Evolutionary conservation across 164 flowering plant genomes (phyloP), one percentile per base, ranked within the genome.

Genomic region (Stephania cephalantha): DNA sequence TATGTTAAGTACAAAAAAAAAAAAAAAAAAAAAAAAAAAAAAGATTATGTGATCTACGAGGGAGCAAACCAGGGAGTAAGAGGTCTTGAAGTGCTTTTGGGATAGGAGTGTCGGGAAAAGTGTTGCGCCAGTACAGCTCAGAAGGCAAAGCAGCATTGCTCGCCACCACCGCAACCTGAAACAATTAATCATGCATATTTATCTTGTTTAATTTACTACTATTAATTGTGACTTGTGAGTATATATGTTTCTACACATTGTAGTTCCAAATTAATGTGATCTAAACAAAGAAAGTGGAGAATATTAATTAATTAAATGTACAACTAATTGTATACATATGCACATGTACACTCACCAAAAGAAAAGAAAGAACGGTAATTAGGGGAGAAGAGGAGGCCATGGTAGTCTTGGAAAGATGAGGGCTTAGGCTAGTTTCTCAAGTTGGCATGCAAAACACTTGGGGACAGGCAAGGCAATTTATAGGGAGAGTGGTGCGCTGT

Each of bases 81-180:
- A 75, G 78, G 25, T 77, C 76, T 13, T 61, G 79, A 12, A 84
- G 63, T 7, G 82, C 75, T 76, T 78, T 70, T 1, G 86, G 88
- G 78, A 86, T 82, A 5, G 78, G 83, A 48, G 83, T 84, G 72
- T 82, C 71, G 13, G 86, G 86, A 72, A 86, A 46, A 76, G 76
- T 64, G 7, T 71, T 71, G 11, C 82, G 70, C 86, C 86, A 85
- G 76, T 84, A 85, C n/a, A 53, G 75, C 71, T 80, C 82, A 17
- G 85, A 74, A 61, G 85, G 74, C 31, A 70, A 55, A 55, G 79
- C 71, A 15, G 82, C 84, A 55, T 80, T 78, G 79, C 79, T 72
- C 17, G 31, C 79, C 20, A 71, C 75, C 7, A 75, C 45, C 20
- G 74, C 76, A 48, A 82, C 55, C 86, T 82, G 82, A 77, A 75